Conservation (phyloP, 2,329 filamentous ascomycete genomes). For the Eutypa lata region DNA sequence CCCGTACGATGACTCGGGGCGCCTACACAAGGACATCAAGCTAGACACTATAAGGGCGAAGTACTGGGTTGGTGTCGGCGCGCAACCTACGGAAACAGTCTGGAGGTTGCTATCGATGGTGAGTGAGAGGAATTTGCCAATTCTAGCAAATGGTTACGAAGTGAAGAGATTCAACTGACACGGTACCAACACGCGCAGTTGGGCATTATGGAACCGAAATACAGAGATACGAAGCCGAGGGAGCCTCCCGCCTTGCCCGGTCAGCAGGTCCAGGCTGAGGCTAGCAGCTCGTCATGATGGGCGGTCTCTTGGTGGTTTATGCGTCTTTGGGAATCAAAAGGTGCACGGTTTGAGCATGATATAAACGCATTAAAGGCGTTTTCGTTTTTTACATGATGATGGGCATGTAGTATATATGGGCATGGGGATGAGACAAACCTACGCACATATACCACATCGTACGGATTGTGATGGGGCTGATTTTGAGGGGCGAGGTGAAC, state of each 20-base stretch:
- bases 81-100: slow-evolving; percentile 85
- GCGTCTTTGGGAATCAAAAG: too few species aligned
- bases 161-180: too few species aligned
- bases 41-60: slow-evolving; percentile 77
- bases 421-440: neutral
- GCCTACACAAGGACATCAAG: slow-evolving; percentile 86
- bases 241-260: slow-evolving; percentile 22
- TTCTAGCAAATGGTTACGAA: too few species aligned
- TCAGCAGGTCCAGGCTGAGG: too few species aligned
- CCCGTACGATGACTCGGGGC: slow-evolving; percentile 58
- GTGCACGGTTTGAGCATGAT: too few species aligned
- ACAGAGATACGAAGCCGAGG: slow-evolving; percentile 25
- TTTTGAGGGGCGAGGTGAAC: too few species aligned
- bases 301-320: too few species aligned
- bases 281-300: too few species aligned
- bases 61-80: slow-evolving; percentile 97
- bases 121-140: too few species aligned
- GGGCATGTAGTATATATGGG: neutral
- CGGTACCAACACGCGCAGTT: slow-evolving; percentile 13
- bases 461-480: too few species aligned
- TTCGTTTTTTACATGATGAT: neutral
- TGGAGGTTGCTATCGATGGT: slow-evolving; percentile 87
- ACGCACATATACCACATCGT: too few species aligned
- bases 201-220: slow-evolving; percentile 37
- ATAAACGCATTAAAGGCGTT: neutral